Conservation (phyloP, 2,329 filamentous ascomycete genomes). For the Rhinocladiella mackenziei region DNA sequence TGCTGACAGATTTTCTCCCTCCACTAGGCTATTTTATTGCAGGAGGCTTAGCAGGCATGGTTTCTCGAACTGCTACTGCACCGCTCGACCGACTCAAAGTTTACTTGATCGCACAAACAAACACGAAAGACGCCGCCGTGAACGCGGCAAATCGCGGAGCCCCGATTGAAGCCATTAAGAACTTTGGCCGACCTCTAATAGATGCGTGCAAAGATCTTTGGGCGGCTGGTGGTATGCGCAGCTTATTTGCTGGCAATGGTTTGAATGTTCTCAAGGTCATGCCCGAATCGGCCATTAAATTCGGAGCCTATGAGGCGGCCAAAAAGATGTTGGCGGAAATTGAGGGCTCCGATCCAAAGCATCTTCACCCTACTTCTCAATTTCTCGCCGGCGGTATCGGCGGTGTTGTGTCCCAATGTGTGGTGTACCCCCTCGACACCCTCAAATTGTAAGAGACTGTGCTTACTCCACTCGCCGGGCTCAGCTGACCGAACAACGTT, state of each 20-base stretch:
- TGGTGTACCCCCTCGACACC: slow-evolving; percentile 83
- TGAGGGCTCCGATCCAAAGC: slow-evolving; percentile 76
- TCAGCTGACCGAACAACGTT: slow-evolving; percentile 8
- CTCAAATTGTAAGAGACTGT: slow-evolving; percentile 53
- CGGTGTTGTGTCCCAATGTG: slow-evolving; percentile 88
- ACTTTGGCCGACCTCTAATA: slow-evolving; percentile 64
- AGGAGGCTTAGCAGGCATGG: slow-evolving; percentile 87
- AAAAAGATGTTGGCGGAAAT: slow-evolving; percentile 81
- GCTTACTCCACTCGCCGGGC: not conserved
- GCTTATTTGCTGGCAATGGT: slow-evolving; percentile 93
- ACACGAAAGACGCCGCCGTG: slow-evolving; percentile 55
- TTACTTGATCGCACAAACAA: slow-evolving; percentile 89
- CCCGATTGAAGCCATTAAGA: slow-evolving; percentile 60
- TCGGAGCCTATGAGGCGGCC: slow-evolving; percentile 92
- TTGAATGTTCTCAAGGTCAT: slow-evolving; percentile 97
- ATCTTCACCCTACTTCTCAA: slow-evolving; percentile 78
- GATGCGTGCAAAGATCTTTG: slow-evolving; percentile 75
- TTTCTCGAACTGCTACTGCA: slow-evolving; percentile 91
- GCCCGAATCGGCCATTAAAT: slow-evolving; percentile 98
- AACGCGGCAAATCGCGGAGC: slow-evolving; percentile 67
- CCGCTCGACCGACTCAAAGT: slow-evolving; percentile 96
- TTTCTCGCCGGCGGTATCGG: slow-evolving; percentile 87
- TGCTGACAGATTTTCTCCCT: slow-evolving; percentile 67
- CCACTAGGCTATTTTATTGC: slow-evolving; percentile 97
- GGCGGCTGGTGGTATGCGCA: slow-evolving; percentile 77